Evolutionary conservation across 2,329 filamentous ascomycete genomes (phyloP), one percentile per base, ranked within the genome.

Genomic region (Aspergillus candidus): DNA sequence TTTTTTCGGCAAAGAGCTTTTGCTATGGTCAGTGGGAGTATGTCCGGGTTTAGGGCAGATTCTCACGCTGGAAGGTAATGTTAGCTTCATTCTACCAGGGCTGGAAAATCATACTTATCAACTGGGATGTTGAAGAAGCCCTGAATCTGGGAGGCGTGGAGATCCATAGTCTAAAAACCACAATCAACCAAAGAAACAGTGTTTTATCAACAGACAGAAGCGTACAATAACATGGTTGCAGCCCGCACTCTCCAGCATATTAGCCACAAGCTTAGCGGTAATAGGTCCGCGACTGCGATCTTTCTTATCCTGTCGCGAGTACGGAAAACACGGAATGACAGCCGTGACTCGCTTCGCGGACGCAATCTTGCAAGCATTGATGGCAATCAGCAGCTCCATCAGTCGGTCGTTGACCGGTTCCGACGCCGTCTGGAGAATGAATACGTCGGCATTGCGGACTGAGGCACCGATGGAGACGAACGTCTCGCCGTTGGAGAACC

Each of bases 341-440:
- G 88, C 90, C 22, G 90, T 95, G 70, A 96, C 94, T 52, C 90
- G 86, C 52, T 89, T 82, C 12, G 90, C 90, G 31, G 82, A 86
- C 34, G 84, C 84, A 13, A 83, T 86, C 65, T 86, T 83, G 75
- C 90, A 95, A 51, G 90, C 90, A 63, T 94, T 93, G 68, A 95
- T 93, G 82, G 95, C 94, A 71, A 96, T 96, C 55, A 96, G 79
- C 22, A 96, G 80, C 71, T 97, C 91, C 89, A 97, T 96, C 46
- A 97, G 79, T 40, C 88, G 88, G 67, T 96, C 90, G 70, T 97
- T 97, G 72, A 96, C 37, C 8, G 37, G 37, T 6, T 39, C 37
- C 11, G 37, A 39, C 6, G 37, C 37, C 11, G 37, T 39, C 15
- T 39, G 37, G 17, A 39, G 29, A 13, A 39, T 39, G 22, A 39